These are phyloP conservation scores for Scedosporium minutisporum DNA, from an alignment of 2,329 filamentous ascomycete species.

Conservation along the genomic window DNA sequence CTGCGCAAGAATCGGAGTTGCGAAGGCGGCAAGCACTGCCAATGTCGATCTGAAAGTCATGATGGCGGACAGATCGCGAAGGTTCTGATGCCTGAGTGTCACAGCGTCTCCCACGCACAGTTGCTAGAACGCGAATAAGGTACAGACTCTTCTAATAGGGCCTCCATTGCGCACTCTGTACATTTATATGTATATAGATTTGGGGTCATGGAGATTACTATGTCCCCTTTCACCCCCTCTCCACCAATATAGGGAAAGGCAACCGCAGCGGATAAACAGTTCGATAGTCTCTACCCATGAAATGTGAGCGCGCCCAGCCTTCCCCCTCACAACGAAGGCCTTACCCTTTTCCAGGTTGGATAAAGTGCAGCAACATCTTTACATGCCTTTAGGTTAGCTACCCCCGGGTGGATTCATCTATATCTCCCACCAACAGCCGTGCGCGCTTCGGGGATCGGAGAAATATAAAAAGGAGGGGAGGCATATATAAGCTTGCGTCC, in stretches of 20 bases:
- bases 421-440: neutral
- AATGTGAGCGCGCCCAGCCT: neutral
- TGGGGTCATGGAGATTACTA: neutral
- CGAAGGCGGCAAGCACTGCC: neutral
- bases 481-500: neutral
- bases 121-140: too few relatives aligned
- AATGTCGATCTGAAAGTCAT: slow-evolving; percentile 1
- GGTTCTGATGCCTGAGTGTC: neutral
- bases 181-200: neutral
- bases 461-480: neutral
- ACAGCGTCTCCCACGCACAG: too few relatives aligned
- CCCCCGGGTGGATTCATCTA: neutral
- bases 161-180: neutral
- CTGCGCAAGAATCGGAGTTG: neutral
- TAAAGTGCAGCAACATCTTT: neutral
- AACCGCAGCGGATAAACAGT: neutral
- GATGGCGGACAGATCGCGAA: neutral
- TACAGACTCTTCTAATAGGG: neutral
- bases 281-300: neutral
- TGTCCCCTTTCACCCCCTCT: neutral
- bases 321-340: neutral
- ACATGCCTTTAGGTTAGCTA: neutral
- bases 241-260: neutral
- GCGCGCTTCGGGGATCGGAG: neutral
- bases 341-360: neutral